Evolutionary conservation across 2,329 filamentous ascomycete genomes (phyloP).

Genomic region (Xylariaceae sp.): DNA sequence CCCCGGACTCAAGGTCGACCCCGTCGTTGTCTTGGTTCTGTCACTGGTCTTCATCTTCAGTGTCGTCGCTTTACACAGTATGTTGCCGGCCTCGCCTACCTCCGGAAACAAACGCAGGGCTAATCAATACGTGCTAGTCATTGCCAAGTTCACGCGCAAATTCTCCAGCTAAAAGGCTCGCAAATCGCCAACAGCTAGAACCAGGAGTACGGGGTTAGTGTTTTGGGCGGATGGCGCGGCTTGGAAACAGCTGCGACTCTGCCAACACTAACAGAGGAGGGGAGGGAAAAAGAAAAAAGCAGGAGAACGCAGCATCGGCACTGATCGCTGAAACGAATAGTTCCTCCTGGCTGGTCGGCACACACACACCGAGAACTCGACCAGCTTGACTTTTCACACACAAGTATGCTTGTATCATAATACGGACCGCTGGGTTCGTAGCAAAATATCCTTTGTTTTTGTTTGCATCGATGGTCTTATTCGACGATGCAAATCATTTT

Average conservation of each 20-base stretch:
- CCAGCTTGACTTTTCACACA: neutral
- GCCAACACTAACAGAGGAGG: neutral
- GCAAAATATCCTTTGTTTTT: constrained; percentile 20
- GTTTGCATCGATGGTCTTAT: neutral
- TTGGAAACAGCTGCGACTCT: constrained; percentile 25
- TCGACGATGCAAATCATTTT: neutral
- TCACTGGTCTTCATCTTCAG: constrained; percentile 98
- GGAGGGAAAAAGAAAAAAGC: constrained; percentile 1
- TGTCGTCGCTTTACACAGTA: constrained; percentile 96
- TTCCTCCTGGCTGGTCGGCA: constrained; percentile 5
- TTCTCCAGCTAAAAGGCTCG: constrained; percentile 58
- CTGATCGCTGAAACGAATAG: constrained; percentile 7
- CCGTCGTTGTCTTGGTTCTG: constrained; percentile 92
- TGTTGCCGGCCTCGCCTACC: constrained; percentile 34
- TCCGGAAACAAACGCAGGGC: constrained; percentile 11
- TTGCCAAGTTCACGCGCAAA: constrained; percentile 88
- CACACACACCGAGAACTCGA: constrained; percentile 10
- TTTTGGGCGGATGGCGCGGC: constrained; percentile 24
- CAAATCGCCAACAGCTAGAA: neutral
- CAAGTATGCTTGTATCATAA: constrained; percentile 27
- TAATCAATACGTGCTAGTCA: constrained; percentile 53
- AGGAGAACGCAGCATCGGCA: constrained; percentile 5
- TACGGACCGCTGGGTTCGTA: constrained; percentile 23
- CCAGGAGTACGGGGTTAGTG: constrained; percentile 6
- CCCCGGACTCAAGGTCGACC: constrained; percentile 94